Conservation (phyloP, 805 yeast species). For the Jamesozyma hellenica region DNA sequence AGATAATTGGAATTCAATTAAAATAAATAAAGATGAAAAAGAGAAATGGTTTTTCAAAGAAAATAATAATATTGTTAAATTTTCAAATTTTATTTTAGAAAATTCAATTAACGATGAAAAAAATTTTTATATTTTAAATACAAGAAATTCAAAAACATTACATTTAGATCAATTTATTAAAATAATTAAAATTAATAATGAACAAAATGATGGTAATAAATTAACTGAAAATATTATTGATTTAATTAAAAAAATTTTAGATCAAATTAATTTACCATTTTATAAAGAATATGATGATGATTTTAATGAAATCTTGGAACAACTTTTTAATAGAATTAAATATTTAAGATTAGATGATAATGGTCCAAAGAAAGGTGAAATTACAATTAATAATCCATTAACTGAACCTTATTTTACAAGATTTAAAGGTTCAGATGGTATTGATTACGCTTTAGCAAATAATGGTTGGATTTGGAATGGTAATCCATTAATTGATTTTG, state of each 20-base stretch:
- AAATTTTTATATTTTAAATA: constrained; percentile 35
- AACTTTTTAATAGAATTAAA: constrained; percentile 65
- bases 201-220: constrained; percentile 26
- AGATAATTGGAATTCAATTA: constrained; percentile 25
- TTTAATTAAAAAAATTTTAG: constrained; percentile 41
- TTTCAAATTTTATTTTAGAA: constrained; percentile 41
- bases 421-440: constrained; percentile 42
- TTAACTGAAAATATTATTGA: constrained; percentile 27
- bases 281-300: constrained; percentile 74
- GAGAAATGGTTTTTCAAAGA: constrained; percentile 25
- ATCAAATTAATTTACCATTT: constrained; percentile 66
- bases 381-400: constrained; percentile 49
- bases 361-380: constrained; percentile 73
- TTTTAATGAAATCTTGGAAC: constrained; percentile 49
- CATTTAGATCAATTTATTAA: constrained; percentile 43
- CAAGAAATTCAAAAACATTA: constrained; percentile 46
- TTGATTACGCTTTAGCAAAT: constrained; percentile 68
- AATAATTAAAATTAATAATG: constrained; percentile 34
- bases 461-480: constrained; percentile 99
- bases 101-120: constrained; percentile 28
- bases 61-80: constrained; percentile 31
- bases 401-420: constrained; percentile 85
- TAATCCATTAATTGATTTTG: constrained; percentile 87
- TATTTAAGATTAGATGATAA: constrained; percentile 65
- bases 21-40: constrained; percentile 8